Percentiles rank a stretch among this genome's conserved stretches.
These are phyloP conservation scores for Harringtonia lauricola DNA, from an alignment of 2,329 filamentous ascomycete genomes.

Conservation along the genomic window DNA sequence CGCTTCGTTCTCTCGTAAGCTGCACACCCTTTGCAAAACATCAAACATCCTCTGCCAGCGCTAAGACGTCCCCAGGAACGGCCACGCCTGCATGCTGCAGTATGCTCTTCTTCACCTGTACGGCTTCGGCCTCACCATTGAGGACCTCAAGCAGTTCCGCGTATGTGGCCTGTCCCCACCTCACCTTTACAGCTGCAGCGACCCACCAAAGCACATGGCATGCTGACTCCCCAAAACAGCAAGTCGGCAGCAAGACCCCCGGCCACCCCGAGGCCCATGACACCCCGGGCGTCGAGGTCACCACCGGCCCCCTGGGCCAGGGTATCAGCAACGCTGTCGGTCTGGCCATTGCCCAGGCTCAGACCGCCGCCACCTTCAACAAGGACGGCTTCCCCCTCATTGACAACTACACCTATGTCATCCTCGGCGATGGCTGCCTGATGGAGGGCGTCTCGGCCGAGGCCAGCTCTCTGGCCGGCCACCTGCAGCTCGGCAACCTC, in stretches of 20 bases:
- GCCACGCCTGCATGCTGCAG: constrained; percentile 98
- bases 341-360: constrained; percentile 91
- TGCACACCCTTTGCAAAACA: no score
- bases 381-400: constrained; percentile 85
- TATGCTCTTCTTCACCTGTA: constrained; percentile 97
- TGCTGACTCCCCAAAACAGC: constrained; percentile 19
- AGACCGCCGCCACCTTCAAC: constrained; percentile 88
- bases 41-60: no score
- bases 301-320: constrained; percentile 93
- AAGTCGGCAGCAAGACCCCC: constrained; percentile 65
- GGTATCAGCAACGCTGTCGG: constrained; percentile 96
- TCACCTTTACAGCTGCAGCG: neutral
- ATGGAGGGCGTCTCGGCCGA: constrained; percentile 97
- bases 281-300: constrained; percentile 94
- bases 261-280: constrained; percentile 96
- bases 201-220: no score
- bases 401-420: constrained; percentile 94
- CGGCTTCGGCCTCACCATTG: constrained; percentile 75
- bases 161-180: constrained; percentile 55
- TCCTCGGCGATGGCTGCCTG: constrained; percentile 96
- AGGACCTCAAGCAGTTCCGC: constrained; percentile 94
- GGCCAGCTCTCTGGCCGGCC: constrained; percentile 83
- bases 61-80: constrained; percentile 54
- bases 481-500: constrained; percentile 95
- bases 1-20: constrained; percentile 98